Percentiles rank a stretch among this genome's conserved stretches.
Conservation (phyloP, 257 asterid species). For the Paraleonurus japonicus region DNA sequence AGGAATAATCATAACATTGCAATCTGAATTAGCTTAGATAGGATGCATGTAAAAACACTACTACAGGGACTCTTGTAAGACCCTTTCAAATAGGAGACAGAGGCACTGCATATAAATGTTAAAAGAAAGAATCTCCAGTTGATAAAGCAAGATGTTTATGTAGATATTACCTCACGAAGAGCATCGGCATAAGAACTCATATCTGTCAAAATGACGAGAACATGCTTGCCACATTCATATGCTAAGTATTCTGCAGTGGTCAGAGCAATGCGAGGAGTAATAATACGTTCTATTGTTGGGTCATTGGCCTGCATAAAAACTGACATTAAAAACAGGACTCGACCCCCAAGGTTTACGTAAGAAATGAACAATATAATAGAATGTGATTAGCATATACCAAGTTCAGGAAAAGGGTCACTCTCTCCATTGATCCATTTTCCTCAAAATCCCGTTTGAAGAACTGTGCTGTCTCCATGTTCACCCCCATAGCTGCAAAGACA, state of each 20-base stretch:
- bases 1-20: background rate
- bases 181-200: slow-evolving; percentile 99
- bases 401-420: slow-evolving; percentile 88
- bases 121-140: background rate
- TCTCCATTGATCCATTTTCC: slow-evolving; percentile 97
- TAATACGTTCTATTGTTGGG: slow-evolving; percentile 91
- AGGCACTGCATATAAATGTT: background rate
- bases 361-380: background rate
- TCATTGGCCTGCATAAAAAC: slow-evolving; percentile 66
- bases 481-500: slow-evolving; percentile 98
- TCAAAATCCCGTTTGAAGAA: slow-evolving; percentile 91
- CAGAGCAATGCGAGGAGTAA: slow-evolving; percentile 91
- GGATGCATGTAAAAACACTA: background rate
- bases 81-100: background rate
- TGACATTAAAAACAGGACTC: slow-evolving; percentile 7
- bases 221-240: slow-evolving; percentile 95
- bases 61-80: background rate
- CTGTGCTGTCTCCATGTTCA: slow-evolving; percentile 93
- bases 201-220: slow-evolving; percentile 93
- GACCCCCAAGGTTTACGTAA: slow-evolving; percentile 7
- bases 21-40: background rate
- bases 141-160: slow-evolving; percentile 2
- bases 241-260: slow-evolving; percentile 94
- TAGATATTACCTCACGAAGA: slow-evolving; percentile 81
- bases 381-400: slow-evolving; percentile 46